These are phyloP conservation scores for Coemansia sp. DNA, from an alignment of 192 early-diverging fungal species.

Conservation along the genomic window DNA sequence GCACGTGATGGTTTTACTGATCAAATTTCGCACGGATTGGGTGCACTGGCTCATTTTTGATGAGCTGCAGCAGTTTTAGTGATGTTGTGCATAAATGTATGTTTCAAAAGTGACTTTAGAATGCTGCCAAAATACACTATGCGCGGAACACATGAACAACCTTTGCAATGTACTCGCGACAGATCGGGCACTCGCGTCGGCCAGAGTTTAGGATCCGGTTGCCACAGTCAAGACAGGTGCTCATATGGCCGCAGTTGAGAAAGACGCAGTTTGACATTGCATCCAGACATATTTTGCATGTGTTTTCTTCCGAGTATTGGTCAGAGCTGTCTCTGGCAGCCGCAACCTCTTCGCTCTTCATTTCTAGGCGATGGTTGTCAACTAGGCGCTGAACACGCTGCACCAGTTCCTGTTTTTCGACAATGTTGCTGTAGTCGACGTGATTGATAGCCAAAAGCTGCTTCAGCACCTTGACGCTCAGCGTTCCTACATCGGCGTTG, in stretches of 20 bases:
- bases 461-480: conserved; percentile 73
- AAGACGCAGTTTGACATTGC: conserved; percentile 78
- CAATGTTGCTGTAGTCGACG: conserved; percentile 65
- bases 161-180: conserved; percentile 66
- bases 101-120: neutral
- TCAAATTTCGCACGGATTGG: conserved; percentile 9
- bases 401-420: conserved; percentile 79
- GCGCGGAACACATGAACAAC: conserved; percentile 71
- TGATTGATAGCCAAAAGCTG: conserved; percentile 60
- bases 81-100: no score
- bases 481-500: conserved; percentile 54
- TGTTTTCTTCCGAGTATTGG: conserved; percentile 57
- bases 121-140: conserved; percentile 17
- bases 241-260: conserved; percentile 85
- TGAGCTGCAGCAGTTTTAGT: no score
- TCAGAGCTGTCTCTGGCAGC: conserved; percentile 14
- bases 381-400: conserved; percentile 64
- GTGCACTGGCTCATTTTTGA: no score
- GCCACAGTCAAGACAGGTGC: conserved; percentile 77
- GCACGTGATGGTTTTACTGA: conserved; percentile 9
- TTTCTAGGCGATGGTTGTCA: conserved; percentile 57
- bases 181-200: conserved; percentile 80
- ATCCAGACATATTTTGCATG: conserved; percentile 85
- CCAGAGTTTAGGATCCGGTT: conserved; percentile 52
- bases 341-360: conserved; percentile 45